Conservation (phyloP, 148 eudicot species). For the Talinum fruticosum region DNA sequence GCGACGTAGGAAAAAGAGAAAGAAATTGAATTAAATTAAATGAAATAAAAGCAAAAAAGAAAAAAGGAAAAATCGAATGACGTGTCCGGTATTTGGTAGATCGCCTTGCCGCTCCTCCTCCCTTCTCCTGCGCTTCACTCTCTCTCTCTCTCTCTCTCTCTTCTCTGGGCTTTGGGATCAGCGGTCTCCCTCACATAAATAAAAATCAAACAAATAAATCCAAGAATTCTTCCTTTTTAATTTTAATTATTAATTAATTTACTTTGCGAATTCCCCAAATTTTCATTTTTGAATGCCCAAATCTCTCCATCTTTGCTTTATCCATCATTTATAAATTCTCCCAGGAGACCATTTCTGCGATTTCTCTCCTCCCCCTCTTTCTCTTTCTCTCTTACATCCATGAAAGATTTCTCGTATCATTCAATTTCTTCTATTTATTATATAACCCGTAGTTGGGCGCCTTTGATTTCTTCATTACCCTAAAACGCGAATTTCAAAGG, state of each 20-base stretch:
- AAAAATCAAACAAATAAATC: slow-evolving; percentile 1
- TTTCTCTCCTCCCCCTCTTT: background rate
- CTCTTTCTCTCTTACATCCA: background rate
- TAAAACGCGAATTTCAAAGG: background rate
- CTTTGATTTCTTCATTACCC: slow-evolving; percentile 13
- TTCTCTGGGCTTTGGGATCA: slow-evolving; percentile 22
- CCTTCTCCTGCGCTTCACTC: background rate
- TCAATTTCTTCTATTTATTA: slow-evolving; percentile 3
- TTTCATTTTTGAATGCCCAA: background rate
- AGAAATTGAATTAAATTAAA: background rate
- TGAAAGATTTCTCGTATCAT: background rate
- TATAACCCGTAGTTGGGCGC: background rate
- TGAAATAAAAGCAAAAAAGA: background rate
- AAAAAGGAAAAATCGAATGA: background rate
- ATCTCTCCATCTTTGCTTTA: slow-evolving; percentile 7
- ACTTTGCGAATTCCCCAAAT: background rate
- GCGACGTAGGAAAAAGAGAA: background rate
- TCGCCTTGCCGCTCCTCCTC: background rate
- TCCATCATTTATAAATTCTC: slow-evolving; percentile 20
- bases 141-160: slow-evolving; percentile 5
- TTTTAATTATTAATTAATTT: background rate
- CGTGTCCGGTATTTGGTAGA: slow-evolving; percentile 3
- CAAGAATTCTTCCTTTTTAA: background rate
- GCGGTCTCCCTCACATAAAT: slow-evolving; percentile 24
- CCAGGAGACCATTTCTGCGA: background rate